These are phyloP conservation scores for Rhizopogon salebrosus DNA, from an alignment of 768 basidiomycete genomes.

Conservation along the genomic window DNA sequence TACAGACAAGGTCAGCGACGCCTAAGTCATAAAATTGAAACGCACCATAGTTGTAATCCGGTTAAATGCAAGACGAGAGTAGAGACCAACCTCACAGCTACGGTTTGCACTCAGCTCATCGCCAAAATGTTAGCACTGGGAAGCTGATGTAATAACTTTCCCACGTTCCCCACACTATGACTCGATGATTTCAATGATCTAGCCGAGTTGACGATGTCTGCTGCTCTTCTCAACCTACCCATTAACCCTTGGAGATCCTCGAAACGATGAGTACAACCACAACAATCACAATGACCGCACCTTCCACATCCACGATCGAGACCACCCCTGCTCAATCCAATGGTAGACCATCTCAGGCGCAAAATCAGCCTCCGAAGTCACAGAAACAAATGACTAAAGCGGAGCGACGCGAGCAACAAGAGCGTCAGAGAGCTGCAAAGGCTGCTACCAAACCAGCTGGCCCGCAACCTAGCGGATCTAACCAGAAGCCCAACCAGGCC, in stretches of 20 bases:
- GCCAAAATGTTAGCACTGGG: not conserved
- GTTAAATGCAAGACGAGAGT: not conserved
- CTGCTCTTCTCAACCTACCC: not conserved
- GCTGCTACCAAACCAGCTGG: conserved; percentile 37
- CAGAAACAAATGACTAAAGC: conserved; percentile 79
- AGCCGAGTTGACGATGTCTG: not conserved
- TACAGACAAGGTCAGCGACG: conserved; percentile 24
- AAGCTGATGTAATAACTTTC: conserved; percentile 1
- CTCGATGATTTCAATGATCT: not conserved
- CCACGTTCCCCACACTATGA: conserved; percentile 6
- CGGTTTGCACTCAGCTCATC: not conserved
- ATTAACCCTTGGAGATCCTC: not conserved
- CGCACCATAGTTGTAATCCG: not conserved
- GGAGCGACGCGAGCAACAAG: conserved; percentile 74
- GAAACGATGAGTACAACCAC: conserved; percentile 2
- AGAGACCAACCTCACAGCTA: too few relatives aligned
- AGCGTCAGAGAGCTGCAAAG: conserved; percentile 78
- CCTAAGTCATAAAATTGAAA: not conserved
- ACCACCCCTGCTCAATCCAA: not conserved
- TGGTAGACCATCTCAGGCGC: conserved; percentile 4
- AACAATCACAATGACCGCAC: conserved; percentile 1
- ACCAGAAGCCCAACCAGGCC: conserved; percentile 24
- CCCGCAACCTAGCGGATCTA: conserved; percentile 11
- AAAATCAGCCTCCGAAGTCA: conserved; percentile 28
- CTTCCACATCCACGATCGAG: not conserved